Evolutionary conservation across 2,329 filamentous ascomycete species (phyloP).

Genomic region (Fusarium buxicola): DNA sequence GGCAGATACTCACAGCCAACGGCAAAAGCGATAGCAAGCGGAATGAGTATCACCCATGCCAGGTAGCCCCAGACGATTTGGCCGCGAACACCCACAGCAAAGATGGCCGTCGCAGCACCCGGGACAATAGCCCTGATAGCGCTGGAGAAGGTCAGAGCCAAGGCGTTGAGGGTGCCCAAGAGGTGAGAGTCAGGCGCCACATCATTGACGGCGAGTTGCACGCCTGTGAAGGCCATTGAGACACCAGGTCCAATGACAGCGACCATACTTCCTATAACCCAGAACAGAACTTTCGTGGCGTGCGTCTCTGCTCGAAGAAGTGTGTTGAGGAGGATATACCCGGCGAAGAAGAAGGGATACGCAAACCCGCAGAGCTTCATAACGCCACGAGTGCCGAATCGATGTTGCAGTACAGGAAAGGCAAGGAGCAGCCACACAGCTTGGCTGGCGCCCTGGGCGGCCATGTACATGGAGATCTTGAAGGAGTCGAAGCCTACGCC

Average conservation of each 20-base stretch:
- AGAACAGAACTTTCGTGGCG: slow-evolving; percentile 62
- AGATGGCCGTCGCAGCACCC: slow-evolving; percentile 73
- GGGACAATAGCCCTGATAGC: slow-evolving; percentile 75
- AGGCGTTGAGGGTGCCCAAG: slow-evolving; percentile 77
- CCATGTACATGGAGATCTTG: slow-evolving; percentile 76
- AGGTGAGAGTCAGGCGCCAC: slow-evolving; percentile 72
- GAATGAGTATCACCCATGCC: slow-evolving; percentile 51
- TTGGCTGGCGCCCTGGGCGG: slow-evolving; percentile 72
- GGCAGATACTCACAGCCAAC: slow-evolving; percentile 47
- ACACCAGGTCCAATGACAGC: slow-evolving; percentile 69
- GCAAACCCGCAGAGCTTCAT: slow-evolving; percentile 63
- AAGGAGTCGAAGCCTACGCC: slow-evolving; percentile 72
- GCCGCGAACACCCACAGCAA: slow-evolving; percentile 72
- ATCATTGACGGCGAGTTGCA: slow-evolving; percentile 81
- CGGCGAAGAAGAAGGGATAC: slow-evolving; percentile 74
- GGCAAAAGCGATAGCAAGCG: slow-evolving; percentile 45
- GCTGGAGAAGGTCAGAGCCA: slow-evolving; percentile 67
- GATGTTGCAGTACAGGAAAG: slow-evolving; percentile 75
- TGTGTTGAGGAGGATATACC: slow-evolving; percentile 68
- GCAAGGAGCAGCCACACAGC: slow-evolving; percentile 76
- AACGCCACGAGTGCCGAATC: slow-evolving; percentile 74
- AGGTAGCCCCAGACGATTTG: slow-evolving; percentile 72
- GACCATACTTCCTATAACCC: slow-evolving; percentile 59
- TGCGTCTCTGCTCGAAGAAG: slow-evolving; percentile 53
- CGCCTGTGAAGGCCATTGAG: slow-evolving; percentile 76